Base-by-base conservation (phyloP, 257 asterid species). In the Ilex aquifolium region DNA sequence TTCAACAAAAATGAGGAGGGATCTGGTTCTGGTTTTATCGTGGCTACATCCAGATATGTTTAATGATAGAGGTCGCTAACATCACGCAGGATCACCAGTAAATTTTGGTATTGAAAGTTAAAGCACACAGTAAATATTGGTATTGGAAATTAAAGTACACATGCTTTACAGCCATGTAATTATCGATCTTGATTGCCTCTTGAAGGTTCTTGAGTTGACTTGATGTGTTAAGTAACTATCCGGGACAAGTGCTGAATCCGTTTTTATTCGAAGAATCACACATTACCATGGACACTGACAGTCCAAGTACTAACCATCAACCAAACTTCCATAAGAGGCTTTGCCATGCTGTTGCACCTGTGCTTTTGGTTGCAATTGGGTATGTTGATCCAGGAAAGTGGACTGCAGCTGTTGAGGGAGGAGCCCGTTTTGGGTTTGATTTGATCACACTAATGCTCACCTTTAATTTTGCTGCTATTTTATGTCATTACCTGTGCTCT, bases 361-460 rank as follows among this genome's bases (percentile, higher is more conserved):
- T 85, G 60, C 85, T 93, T 61, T 86, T 87, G 76, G 66, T 93
- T 72, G 86, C 96, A 65, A 69, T 87, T 56, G 79, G 97, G 81
- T 89, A 92, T 77, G 80, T 92, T 48, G 97, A 87, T 71, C 99
- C 99, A 67, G 99, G 99, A 66, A 93, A 93, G 76, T 93, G 97
- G 97, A 91, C 95, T 44, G 88, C 86, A 65, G 77, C 87, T 63
- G 80, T 87, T 49, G 99, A 93, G 73, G 95, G 96, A 15, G 99
- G 99, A 44, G 87, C 95, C 56, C 93, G 85, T 42, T 81, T 85
- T 59, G 99, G 99, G 46, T 71, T 70, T 72, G 97, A 92, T 72
- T 69, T 87, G 74, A 76, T 76, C 65, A 71, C 80, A n/a, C 74
- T 83, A 44, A 69, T 85, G 74, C 85, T 92, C 54, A 52, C 78